Evolutionary conservation across 345 rosid genomes (phyloP).

Genomic region (Dimocarpus longan): DNA sequence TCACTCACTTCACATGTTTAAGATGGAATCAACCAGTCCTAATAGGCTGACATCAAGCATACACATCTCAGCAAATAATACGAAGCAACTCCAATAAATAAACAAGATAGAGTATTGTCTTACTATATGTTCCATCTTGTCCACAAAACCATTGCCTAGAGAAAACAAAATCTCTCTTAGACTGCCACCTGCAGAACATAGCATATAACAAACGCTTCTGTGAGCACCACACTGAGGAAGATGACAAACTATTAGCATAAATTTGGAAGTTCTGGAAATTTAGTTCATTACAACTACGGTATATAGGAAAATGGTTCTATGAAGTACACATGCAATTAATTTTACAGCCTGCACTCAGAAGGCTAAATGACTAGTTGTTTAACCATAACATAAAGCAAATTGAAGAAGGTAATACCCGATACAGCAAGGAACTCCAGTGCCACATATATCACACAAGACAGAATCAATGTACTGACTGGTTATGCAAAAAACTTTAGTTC

Average conservation of each 20-base stretch:
- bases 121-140: conserved; percentile 98
- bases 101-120: conserved; percentile 33
- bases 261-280: not conserved
- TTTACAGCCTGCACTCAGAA: not conserved
- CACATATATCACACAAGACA: conserved; percentile 1
- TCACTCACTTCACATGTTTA: not conserved
- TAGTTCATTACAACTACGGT: not conserved
- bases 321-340: not conserved
- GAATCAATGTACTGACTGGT: not conserved
- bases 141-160: conserved; percentile 97
- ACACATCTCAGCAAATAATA: conserved; percentile 1
- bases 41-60: not conserved
- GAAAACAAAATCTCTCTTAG: conserved; percentile 90
- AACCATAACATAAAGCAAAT: not conserved
- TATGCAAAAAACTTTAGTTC: not conserved
- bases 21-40: not conserved
- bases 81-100: conserved; percentile 11
- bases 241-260: not conserved
- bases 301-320: not conserved
- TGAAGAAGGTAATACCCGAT: not conserved
- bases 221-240: conserved; percentile 11
- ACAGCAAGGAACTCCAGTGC: not conserved
- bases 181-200: conserved; percentile 76
- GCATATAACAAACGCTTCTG: conserved; percentile 22
- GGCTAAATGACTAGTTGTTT: not conserved